These are phyloP conservation scores for Clavaria fumosa DNA, from an alignment of 768 basidiomycete genomes.

Conservation along the genomic window DNA sequence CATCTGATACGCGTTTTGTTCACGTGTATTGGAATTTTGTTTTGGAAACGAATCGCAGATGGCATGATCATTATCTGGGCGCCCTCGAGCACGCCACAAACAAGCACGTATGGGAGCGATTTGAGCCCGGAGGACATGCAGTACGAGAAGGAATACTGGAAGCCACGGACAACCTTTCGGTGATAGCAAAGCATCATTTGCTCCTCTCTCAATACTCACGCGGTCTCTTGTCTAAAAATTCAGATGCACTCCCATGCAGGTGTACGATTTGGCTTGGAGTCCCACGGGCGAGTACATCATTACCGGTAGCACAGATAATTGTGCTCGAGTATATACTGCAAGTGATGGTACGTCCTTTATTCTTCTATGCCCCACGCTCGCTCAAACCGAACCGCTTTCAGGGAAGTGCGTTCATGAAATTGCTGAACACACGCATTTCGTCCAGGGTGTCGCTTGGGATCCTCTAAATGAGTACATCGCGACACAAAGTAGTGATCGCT, in stretches of 20 bases:
- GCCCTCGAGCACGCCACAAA: conserved; percentile 55
- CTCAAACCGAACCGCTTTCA: conserved; percentile 16
- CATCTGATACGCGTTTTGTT: neutral
- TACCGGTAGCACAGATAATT: conserved; percentile 95
- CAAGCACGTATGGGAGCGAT: conserved; percentile 72
- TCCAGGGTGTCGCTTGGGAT: conserved; percentile 99
- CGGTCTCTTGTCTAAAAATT: neutral
- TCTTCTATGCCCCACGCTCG: conserved; percentile 1
- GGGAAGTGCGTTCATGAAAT: conserved; percentile 83
- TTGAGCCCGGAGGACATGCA: conserved; percentile 61
- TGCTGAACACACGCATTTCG: conserved; percentile 90
- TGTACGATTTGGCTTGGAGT: conserved; percentile 97
- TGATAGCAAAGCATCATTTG: too few species aligned
- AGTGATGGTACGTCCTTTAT: conserved; percentile 40
- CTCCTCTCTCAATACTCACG: neutral
- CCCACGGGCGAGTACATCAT: conserved; percentile 89
- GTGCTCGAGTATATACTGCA: conserved; percentile 68
- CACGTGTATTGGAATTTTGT: conserved; percentile 2
- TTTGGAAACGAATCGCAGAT: conserved; percentile 32
- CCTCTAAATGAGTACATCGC: conserved; percentile 95
- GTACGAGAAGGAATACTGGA: conserved; percentile 93
- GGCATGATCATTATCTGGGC: conserved; percentile 98
- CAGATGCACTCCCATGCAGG: conserved; percentile 88
- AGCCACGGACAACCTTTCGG: conserved; percentile 61
- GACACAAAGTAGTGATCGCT: conserved; percentile 90